Base-by-base conservation (phyloP, 345 rosid species). In the Eucalyptus melliodora region DNA sequence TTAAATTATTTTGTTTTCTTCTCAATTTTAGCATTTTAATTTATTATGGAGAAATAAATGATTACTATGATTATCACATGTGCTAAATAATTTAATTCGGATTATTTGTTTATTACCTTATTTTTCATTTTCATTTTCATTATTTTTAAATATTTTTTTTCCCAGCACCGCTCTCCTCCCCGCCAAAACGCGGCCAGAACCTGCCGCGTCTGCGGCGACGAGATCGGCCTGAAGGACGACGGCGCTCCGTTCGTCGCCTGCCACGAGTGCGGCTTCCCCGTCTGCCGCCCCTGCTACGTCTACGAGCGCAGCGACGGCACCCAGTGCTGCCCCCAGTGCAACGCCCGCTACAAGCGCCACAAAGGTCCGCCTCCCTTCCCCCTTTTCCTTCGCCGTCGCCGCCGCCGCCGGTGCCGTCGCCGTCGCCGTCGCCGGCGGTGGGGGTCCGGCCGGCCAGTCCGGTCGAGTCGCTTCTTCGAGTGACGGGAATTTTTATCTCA, bases 241-340 rank as follows among this genome's bases (percentile, higher is more conserved):
- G 99, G 99, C 8, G 91, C 90, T 85, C 17, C 87, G 81, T 97
- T 98, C 85, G 96, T 94, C 14, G 99, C 99, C 19, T 98, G 99
- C 53, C 92, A 93, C 37, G 96, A 94, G 49, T 97, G 99, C 50
- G 93, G 95, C 6, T 98, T 95, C 92, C 98, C 99, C 3, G 96
- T 98, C 88, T 98, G 99, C 88, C 93, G 89, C 89, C 97, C 99
- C 88, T 98, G 99, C 89, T 98, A 96, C 81, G 98, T 95, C 88
- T 98, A 97, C 21, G 99, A 98, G 89, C 93, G 98, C 91, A 96
- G 97, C 81, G 98, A 96, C 87, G 99, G 99, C 31, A 96, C 92
- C 91, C 97, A 95, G 92, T 94, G 95, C 56, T 97, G 99, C 90
- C 99, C 99, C 90, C 97, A 96, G 88, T 98, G 99, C 92, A 96